Base-by-base conservation (phyloP, 2,329 filamentous ascomycete species). In the Emergomyces africanus region DNA sequence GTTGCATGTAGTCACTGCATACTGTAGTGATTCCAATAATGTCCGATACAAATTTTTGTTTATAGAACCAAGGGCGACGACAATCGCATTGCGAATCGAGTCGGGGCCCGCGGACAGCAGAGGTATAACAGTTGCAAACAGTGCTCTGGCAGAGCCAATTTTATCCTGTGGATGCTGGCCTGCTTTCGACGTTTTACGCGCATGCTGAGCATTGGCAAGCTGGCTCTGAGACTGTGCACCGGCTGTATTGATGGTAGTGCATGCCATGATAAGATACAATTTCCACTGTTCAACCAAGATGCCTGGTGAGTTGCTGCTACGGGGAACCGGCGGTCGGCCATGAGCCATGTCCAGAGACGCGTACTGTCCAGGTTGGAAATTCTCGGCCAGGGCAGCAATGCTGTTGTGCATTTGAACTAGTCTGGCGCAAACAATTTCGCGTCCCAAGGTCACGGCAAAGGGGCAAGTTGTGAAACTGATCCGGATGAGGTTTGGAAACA, bases 241-340 rank as follows among this genome's bases (percentile, higher is more conserved):
- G 10, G 89, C 83, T 64, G 94, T 94, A 42, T 89, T 91, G 59
- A 99, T 79, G 0, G 94, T 97, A 10, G 92, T 96, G 73, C 95
- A 99, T 10, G 92, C 94, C 75, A 99, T 96, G 59, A 96, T 91
- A 30, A 99, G 80, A 71, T 97, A 97, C 1, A 97, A 78, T 73
- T 96, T 97, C 92, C 92, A 99, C 70, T 99, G 94, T 72, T 97
- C 95, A 60, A 99, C 84, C 60, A 96, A 80, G 25, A 95, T 84
- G 66, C 95, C 90, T 0, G 91, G 88, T 81, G 63, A 60, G 15
- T 57, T 62, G n/a, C 60, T 61, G 81, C 68, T 83, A 78, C 64
- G 76, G 68, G 61, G 76, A 67, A 66, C 67, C 63, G 64, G 73
- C 63, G 64, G 73, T 60, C 69, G 78, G 55, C 66, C 69, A 44